phyloP scores from a whole-genome alignment of 2,329 filamentous ascomycete genomes.

The Fusarium bulbicola region DNA sequence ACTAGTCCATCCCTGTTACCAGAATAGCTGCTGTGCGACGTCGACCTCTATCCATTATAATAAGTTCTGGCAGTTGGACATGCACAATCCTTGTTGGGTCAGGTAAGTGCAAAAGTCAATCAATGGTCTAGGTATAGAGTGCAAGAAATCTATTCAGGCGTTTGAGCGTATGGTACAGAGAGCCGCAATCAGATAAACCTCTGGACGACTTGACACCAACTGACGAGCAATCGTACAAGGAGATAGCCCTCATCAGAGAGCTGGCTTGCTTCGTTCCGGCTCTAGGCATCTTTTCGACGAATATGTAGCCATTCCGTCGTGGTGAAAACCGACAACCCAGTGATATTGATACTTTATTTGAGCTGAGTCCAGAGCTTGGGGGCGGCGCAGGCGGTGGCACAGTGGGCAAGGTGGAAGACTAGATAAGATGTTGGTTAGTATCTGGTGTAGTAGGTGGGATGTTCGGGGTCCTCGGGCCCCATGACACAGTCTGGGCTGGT shows the following conservation, averaged over 20 bases:
- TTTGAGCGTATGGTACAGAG: slow-evolving; percentile 46
- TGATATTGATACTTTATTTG: slow-evolving; percentile 70
- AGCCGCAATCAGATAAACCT: slow-evolving; percentile 33
- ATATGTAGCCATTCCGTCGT: slow-evolving; percentile 38
- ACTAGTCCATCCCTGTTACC: background rate
- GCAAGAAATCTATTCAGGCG: slow-evolving; percentile 46
- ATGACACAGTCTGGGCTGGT: slow-evolving; percentile 10
- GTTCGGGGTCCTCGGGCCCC: background rate
- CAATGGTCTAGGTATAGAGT: slow-evolving; percentile 15
- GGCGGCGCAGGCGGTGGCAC: slow-evolving; percentile 89
- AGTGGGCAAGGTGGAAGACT: slow-evolving; percentile 99
- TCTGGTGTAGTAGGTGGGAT: background rate
- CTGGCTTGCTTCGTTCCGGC: slow-evolving; percentile 36
- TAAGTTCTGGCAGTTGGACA: background rate
- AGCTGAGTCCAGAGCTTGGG: slow-evolving; percentile 94
- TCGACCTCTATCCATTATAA: background rate
- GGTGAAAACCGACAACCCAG: slow-evolving; percentile 25
- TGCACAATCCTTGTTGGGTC: background rate
- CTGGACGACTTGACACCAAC: slow-evolving; percentile 30
- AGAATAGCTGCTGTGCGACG: background rate
- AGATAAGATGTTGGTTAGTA: slow-evolving; percentile 49
- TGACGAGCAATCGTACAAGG: slow-evolving; percentile 41
- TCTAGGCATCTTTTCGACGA: slow-evolving; percentile 38
- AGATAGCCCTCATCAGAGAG: slow-evolving; percentile 18
- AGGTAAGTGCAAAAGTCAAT: slow-evolving; percentile 1